Percentiles rank a stretch among this genome's conserved stretches.
These are phyloP conservation scores for Bondarzewia mesenterica DNA, from an alignment of 1,284 basidiomycete genomes.

Conservation along the genomic window DNA sequence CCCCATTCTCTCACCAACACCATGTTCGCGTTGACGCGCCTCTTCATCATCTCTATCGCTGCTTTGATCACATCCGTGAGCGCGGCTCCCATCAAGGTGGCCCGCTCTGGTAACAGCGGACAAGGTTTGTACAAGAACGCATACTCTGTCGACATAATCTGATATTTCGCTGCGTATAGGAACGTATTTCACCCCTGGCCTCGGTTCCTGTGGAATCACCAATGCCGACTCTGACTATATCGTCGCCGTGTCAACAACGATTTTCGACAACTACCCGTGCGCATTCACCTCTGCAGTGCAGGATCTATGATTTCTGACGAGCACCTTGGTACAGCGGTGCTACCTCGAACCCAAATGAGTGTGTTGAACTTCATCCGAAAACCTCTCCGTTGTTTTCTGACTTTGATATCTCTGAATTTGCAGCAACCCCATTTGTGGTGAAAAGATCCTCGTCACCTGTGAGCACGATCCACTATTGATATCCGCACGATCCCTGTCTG, in stretches of 20 bases:
- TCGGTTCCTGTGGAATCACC: conserved; percentile 29
- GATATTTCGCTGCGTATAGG: conserved; percentile 7
- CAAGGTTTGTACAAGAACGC: background rate
- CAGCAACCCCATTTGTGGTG: conserved; percentile 25
- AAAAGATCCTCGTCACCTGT: conserved; percentile 19
- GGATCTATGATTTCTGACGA: background rate
- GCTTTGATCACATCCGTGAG: background rate
- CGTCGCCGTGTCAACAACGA: conserved; percentile 22
- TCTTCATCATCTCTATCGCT: background rate
- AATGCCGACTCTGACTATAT: conserved; percentile 23
- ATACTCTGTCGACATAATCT: background rate
- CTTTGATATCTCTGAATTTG: conserved; percentile 8
- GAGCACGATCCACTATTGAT: conserved; percentile 3
- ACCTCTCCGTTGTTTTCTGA: too few relatives aligned
- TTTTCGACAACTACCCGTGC: conserved; percentile 26
- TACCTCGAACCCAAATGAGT: background rate
- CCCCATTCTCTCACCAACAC: too few relatives aligned
- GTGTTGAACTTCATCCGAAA: background rate
- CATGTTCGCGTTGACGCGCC: conserved; percentile 1
- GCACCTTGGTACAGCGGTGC: background rate
- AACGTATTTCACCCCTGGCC: conserved; percentile 24
- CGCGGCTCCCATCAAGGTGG: background rate
- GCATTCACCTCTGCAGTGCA: conserved; percentile 2
- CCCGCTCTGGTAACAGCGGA: background rate
- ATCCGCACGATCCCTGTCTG: too few relatives aligned